Conservation (phyloP, 768 basidiomycete genomes). For the Gymnopilus dilepis region DNA sequence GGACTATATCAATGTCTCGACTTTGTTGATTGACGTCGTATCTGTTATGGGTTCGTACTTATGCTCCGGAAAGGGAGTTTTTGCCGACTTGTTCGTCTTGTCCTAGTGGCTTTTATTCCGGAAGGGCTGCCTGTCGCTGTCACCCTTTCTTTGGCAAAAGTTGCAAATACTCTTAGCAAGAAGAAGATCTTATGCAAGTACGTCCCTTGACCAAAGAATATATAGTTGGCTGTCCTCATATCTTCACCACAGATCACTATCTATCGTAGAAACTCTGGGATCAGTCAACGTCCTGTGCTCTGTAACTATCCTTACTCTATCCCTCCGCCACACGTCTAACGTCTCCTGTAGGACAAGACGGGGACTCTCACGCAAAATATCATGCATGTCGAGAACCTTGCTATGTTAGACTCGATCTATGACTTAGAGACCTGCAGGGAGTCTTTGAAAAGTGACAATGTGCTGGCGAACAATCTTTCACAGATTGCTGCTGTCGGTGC, state of each 20-base stretch:
- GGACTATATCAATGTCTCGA: conserved; percentile 52
- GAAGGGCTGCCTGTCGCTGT: conserved; percentile 61
- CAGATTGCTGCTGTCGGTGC: conserved; percentile 48
- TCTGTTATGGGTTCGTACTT: conserved; percentile 50
- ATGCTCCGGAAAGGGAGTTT: conserved; percentile 7
- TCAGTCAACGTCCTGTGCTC: conserved; percentile 58
- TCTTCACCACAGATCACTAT: conserved; percentile 46
- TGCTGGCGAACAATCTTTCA: conserved; percentile 25
- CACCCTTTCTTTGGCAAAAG: conserved; percentile 54
- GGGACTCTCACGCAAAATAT: conserved; percentile 65
- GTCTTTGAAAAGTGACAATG: conserved; percentile 6
- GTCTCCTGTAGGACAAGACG: conserved; percentile 52
- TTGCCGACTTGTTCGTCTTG: neutral
- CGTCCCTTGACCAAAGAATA: conserved; percentile 1
- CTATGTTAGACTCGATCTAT: conserved; percentile 40
- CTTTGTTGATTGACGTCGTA: conserved; percentile 60
- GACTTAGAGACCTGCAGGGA: conserved; percentile 29
- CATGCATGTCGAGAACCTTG: conserved; percentile 59
- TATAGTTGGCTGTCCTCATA: neutral
- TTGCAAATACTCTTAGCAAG: conserved; percentile 44
- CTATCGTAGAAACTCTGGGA: conserved; percentile 72
- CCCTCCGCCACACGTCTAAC: neutral
- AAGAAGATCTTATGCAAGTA: conserved; percentile 53
- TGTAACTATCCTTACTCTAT: conserved; percentile 13
- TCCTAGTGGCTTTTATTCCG: conserved; percentile 48